Evolutionary conservation across 257 asterid species (phyloP).

Genomic region (Salvia rosmarinus): DNA sequence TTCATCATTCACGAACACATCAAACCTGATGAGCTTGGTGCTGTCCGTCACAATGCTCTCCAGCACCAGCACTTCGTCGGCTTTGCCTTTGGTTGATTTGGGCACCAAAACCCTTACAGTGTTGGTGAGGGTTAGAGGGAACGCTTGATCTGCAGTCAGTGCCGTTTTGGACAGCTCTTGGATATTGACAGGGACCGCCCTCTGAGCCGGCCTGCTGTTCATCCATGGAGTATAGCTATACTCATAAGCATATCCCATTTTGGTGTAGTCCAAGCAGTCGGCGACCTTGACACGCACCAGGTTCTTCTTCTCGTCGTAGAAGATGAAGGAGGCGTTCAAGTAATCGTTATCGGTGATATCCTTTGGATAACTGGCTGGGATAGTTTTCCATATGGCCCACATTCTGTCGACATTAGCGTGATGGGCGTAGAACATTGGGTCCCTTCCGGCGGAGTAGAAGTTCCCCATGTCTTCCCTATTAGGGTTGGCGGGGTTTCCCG

Average conservation of each 20-base stretch:
- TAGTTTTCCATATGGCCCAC: slow-evolving; percentile 43
- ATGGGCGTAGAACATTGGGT: slow-evolving; percentile 43
- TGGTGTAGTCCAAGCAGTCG: slow-evolving; percentile 35
- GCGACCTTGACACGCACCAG: slow-evolving; percentile 41
- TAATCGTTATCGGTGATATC: slow-evolving; percentile 36
- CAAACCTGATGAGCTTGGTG: slow-evolving; percentile 36
- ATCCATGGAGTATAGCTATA: slow-evolving; percentile 45
- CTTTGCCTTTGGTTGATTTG: slow-evolving; percentile 37
- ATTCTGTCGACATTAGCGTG: slow-evolving; percentile 51
- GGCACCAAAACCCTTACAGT: not conserved
- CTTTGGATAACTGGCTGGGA: not conserved
- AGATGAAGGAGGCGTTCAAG: slow-evolving; percentile 37
- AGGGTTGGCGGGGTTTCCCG: slow-evolving; percentile 26
- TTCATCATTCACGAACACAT: slow-evolving; percentile 44
- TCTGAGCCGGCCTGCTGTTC: slow-evolving; percentile 31
- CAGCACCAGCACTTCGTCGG: slow-evolving; percentile 36
- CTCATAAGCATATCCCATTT: slow-evolving; percentile 42
- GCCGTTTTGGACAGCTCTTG: not conserved
- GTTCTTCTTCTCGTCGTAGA: slow-evolving; percentile 51
- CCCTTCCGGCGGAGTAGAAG: slow-evolving; percentile 45
- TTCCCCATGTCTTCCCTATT: slow-evolving; percentile 49
- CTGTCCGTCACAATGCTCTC: slow-evolving; percentile 37
- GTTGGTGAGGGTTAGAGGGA: not conserved
- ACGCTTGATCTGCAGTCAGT: not conserved
- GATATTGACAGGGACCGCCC: not conserved